Evolutionary conservation across 176 grass and related monocot genomes (phyloP).

Genomic region (Panicum miliaceum): DNA sequence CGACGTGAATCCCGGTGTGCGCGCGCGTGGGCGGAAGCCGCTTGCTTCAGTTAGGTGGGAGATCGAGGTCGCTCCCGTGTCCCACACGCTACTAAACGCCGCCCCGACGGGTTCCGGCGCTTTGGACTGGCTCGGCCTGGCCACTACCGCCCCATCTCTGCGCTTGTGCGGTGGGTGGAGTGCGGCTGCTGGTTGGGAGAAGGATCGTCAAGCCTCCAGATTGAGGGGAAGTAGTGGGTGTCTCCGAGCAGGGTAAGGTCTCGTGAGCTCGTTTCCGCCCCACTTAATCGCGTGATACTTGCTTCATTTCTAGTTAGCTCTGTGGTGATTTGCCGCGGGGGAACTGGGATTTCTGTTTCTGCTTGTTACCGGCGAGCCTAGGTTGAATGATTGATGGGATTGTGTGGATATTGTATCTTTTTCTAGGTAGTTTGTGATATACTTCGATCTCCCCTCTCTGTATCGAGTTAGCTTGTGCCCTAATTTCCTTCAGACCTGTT

Average conservation of each 20-base stretch:
- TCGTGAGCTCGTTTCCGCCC: neutral
- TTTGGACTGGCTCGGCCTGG: constrained; percentile 37
- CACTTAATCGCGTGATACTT: neutral
- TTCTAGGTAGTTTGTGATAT: neutral
- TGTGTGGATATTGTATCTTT: neutral
- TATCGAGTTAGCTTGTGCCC: neutral
- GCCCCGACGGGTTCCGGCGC: constrained; percentile 14
- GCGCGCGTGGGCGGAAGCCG: neutral
- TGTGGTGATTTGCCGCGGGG: neutral
- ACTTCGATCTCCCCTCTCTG: neutral
- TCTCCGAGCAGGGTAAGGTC: neutral
- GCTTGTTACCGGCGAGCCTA: neutral
- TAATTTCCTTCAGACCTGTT: neutral
- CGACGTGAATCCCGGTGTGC: neutral
- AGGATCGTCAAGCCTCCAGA: neutral
- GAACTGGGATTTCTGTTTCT: neutral
- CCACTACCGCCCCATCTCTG: neutral
- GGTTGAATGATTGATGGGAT: neutral
- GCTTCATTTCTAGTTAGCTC: neutral
- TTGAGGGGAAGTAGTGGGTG: neutral
- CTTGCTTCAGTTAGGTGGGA: constrained; percentile 41
- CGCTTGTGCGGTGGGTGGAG: constrained; percentile 37
- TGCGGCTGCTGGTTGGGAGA: neutral
- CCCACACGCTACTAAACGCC: constrained; percentile 45
- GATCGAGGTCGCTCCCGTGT: constrained; percentile 42